A percentile compares a stretch with the other conserved stretches of the same genome.
Conservation (phyloP, 371 early-diverging fungal species). For the Rhizomucor miehei region DNA sequence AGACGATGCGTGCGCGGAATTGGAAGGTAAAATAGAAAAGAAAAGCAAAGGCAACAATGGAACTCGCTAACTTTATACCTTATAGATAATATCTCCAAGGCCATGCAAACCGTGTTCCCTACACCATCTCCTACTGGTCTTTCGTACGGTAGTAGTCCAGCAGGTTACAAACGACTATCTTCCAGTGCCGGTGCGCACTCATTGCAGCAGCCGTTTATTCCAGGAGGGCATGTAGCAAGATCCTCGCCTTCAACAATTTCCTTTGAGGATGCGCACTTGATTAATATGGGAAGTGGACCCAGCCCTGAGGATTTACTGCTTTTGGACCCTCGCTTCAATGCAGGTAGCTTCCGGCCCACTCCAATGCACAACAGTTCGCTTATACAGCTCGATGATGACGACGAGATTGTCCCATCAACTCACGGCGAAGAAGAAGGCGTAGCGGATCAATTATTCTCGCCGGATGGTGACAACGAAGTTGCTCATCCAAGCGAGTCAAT, state of each 20-base stretch:
- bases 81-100: conserved; percentile 48
- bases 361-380: conserved; percentile 25
- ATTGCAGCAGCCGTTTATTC: conserved; percentile 10
- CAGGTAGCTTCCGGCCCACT: conserved; percentile 8
- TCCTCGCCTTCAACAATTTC: conserved; percentile 43
- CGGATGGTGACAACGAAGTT: conserved; percentile 64
- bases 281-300: conserved; percentile 55
- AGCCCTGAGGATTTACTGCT: conserved; percentile 17
- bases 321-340: conserved; percentile 5
- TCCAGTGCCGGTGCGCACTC: conserved; percentile 25
- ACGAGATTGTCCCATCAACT: conserved; percentile 3
- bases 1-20: conserved; percentile 48
- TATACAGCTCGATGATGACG: conserved; percentile 43
- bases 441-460: conserved; percentile 43
- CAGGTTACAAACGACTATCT: conserved; percentile 33
- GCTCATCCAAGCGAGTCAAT: conserved; percentile 48
- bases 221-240: conserved; percentile 7
- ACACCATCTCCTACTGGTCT: conserved; percentile 25
- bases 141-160: conserved; percentile 23
- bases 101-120: conserved; percentile 46
- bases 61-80: background rate
- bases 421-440: conserved; percentile 1
- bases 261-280: conserved; percentile 61
- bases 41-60: background rate
- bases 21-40: conserved; percentile 35